Base-by-base conservation (phyloP, 2,329 filamentous ascomycete genomes). In the Trichoderma semiorbis region DNA sequence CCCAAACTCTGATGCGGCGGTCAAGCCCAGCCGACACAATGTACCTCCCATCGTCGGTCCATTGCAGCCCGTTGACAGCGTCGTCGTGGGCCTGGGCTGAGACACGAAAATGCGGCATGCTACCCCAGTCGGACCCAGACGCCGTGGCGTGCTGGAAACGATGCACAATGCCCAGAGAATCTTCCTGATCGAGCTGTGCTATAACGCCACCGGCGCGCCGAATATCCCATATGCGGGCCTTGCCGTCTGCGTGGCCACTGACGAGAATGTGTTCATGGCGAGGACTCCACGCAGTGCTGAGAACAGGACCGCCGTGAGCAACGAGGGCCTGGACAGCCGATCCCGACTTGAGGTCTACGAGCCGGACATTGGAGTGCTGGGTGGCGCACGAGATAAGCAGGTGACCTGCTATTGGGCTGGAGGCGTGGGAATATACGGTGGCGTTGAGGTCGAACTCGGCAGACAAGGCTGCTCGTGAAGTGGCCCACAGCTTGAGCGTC, bases 301-400 rank as follows among this genome's bases (percentile, higher is more conserved):
- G 82, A 1, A 94, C 87, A 6, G 91, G 89, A 0, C 90, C 90
- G 47, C 88, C 87, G 74, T 93, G 90, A 0, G 92, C 90, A 1
- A 91, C 86, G 34, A 95, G 84, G 1, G 90, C 89, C 78, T 94
- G 92, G 1, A 92, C 90, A 62, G 82, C 80, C 18, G 94, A 88
- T 3, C 94, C 94, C 1, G 94, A 95, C 67, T 93, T 92, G 39
- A 98, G 85, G 78, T 98, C 95, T 7, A 98, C 89, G 7, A 98
- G 88, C 18, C 94, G 90, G 16, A 97, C 92, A 30, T 92, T 87
- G 7, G 93, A 93, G 78, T 96, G 91, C 74, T 97, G 94, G 0
- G 94, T 97, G 0, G 93, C 95, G 77, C 94, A 96, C 11, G 95
- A 94, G 11, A 98, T 92, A 5, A 97, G 87, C 0, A 97, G 85